These are phyloP conservation scores for Cystobasidium tubakii DNA, from an alignment of 768 basidiomycete genomes.

Conservation along the genomic window DNA sequence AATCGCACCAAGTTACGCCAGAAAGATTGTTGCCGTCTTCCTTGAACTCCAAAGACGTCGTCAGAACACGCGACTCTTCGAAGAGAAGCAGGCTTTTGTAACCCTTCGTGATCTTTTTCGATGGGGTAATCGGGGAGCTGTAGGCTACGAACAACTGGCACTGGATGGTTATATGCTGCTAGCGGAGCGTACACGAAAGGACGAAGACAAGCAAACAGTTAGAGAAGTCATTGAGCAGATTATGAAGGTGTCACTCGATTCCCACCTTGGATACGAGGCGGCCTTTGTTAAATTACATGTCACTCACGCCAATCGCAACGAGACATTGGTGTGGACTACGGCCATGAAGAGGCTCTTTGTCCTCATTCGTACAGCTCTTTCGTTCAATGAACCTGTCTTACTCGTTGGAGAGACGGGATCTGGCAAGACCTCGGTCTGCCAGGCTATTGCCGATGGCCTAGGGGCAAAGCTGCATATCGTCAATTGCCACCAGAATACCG, in stretches of 20 bases:
- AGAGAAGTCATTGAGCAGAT: slow-evolving; percentile 85
- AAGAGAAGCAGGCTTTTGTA: slow-evolving; percentile 93
- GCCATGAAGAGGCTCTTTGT: slow-evolving; percentile 87
- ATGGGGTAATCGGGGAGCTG: slow-evolving; percentile 86
- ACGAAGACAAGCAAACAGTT: slow-evolving; percentile 79
- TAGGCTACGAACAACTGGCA: slow-evolving; percentile 84
- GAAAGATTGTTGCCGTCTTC: slow-evolving; percentile 84
- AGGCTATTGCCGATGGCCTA: slow-evolving; percentile 68
- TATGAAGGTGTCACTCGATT: slow-evolving; percentile 61
- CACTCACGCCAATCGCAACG: slow-evolving; percentile 38
- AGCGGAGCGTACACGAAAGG: slow-evolving; percentile 76
- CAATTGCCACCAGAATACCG: slow-evolving; percentile 97
- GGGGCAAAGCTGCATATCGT: slow-evolving; percentile 63
- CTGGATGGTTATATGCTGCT: slow-evolving; percentile 96
- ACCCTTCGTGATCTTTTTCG: slow-evolving; percentile 94
- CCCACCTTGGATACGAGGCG: slow-evolving; percentile 61
- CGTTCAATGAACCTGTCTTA: slow-evolving; percentile 86
- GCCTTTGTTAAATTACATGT: slow-evolving; percentile 57
- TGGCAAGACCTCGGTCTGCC: slow-evolving; percentile 95
- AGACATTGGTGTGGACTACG: slow-evolving; percentile 73
- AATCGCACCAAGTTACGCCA: slow-evolving; percentile 89
- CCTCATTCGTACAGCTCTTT: slow-evolving; percentile 74
- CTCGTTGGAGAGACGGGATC: slow-evolving; percentile 95
- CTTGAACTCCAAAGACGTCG: slow-evolving; percentile 85
- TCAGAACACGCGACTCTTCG: slow-evolving; percentile 85